Evolutionary conservation across 441 rosid species (phyloP).

Genomic region (Iberis amara): DNA sequence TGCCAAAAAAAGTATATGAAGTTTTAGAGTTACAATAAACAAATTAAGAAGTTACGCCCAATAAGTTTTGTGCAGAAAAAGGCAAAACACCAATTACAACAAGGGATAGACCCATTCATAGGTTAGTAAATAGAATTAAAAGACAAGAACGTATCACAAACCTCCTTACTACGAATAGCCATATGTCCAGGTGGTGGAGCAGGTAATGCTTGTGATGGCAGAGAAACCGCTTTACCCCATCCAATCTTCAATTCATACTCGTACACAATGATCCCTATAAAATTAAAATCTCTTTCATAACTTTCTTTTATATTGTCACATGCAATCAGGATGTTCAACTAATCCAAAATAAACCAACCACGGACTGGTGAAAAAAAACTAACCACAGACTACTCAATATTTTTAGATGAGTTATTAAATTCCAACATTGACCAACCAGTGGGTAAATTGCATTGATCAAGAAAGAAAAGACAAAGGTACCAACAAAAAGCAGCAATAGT

Average conservation of each 20-base stretch:
- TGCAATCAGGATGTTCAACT: slow-evolving; percentile 11
- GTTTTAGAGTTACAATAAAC: slow-evolving; percentile 25
- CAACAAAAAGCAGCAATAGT: slow-evolving; percentile 14
- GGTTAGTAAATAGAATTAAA: background rate
- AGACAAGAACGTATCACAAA: slow-evolving; percentile 34
- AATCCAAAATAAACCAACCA: slow-evolving; percentile 4
- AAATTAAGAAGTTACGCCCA: background rate
- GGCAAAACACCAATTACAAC: slow-evolving; percentile 11
- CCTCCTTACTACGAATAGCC: slow-evolving; percentile 99
- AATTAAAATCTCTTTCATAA: slow-evolving; percentile 18
- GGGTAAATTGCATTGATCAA: background rate
- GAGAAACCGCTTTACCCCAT: slow-evolving; percentile 99
- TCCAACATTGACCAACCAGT: slow-evolving; percentile 10
- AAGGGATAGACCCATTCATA: slow-evolving; percentile 4
- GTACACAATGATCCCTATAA: slow-evolving; percentile 82
- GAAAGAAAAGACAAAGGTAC: slow-evolving; percentile 9
- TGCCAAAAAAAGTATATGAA: slow-evolving; percentile 35
- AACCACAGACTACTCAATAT: slow-evolving; percentile 17
- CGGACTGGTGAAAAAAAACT: slow-evolving; percentile 12
- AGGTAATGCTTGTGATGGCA: slow-evolving; percentile 96
- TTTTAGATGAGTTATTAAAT: slow-evolving; percentile 7
- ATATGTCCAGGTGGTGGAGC: slow-evolving; percentile 99
- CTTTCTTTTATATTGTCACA: slow-evolving; percentile 18
- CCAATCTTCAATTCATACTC: slow-evolving; percentile 97
- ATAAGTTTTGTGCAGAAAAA: background rate